Evolutionary conservation across 352 stramenopile species (phyloP), one percentile per base, ranked within the genome.

Genomic region (Globisporangium rhizosaccharum): DNA sequence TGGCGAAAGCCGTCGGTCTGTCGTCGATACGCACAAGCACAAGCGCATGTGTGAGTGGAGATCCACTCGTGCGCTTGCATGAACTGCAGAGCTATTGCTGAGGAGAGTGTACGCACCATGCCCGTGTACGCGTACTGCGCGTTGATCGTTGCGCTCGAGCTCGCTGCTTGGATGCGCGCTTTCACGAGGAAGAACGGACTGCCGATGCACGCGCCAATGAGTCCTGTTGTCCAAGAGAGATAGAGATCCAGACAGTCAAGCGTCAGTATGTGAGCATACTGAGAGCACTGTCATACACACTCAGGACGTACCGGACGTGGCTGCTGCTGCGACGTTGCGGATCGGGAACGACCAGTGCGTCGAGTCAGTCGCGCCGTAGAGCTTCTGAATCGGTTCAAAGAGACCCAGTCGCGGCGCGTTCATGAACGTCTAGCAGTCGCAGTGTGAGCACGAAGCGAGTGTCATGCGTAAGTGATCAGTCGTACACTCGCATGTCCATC

Each of bases 181-280:
- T 95, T 95, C 8, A 95, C 76, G 26, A 95, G 72, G 65, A 88
- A 93, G 66, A 95, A 92, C 20, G 85, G 85, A 62, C 82, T 92
- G 28, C 85, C 85, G 56, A 91, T 72, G 49, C 78, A 77, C 17
- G 84, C 85, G 2, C 85, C 85, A 48, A 93, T 82, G 55, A 90
- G 75, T 15, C 82, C 82, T 80, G 39, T 18, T 15, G 59, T 37
- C 7, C 33, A 39, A 39, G 39, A n/a, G 49, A n/a, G 12, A 33
- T 23, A 30, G 23, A 37, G 2, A 59, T 25, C 9, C 44, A 51
- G 15, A 65, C n/a, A 51, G 62, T 46, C 25, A 41, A 10, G 18
- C 18, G 7, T 11, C 20, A 25, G 50, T 18, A 18, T 18, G 14
- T 9, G 7, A 28, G 7, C 12, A 15, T 45, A 12, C 30, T 26